Conservation (phyloP, 306 rosid genomes). For the Lotus japonicus region DNA sequence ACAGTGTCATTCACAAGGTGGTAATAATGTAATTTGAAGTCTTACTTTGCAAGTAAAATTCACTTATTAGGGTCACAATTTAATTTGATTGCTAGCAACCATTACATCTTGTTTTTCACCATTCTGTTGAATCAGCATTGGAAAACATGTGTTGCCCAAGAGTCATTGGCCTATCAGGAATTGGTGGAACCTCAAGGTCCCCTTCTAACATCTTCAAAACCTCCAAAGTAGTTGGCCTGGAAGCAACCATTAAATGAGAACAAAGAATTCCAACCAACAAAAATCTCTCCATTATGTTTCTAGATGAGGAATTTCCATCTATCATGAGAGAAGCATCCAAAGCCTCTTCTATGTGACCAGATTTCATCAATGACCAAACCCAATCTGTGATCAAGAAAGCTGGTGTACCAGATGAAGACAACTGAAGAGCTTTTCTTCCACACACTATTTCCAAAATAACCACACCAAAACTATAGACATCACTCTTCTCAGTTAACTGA, state of each 20-base stretch:
- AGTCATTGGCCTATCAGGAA: constrained; percentile 75
- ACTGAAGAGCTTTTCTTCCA: constrained; percentile 83
- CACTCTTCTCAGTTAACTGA: constrained; percentile 88
- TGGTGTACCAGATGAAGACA: constrained; percentile 57
- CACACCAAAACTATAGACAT: constrained; percentile 90
- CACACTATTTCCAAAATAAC: constrained; percentile 90
- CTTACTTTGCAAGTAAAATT: too few relatives aligned
- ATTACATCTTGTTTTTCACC: neutral
- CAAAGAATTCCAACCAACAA: constrained; percentile 74
- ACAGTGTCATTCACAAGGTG: too few relatives aligned
- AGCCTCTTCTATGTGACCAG: constrained; percentile 53
- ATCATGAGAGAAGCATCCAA: constrained; percentile 45
- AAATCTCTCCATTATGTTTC: constrained; percentile 70
- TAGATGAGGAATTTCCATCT: constrained; percentile 51
- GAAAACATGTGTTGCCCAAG: constrained; percentile 44
- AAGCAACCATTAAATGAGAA: constrained; percentile 69
- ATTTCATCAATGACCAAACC: constrained; percentile 83
- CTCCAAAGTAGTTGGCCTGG: constrained; percentile 74
- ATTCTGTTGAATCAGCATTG: neutral
- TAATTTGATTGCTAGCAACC: too few relatives aligned
- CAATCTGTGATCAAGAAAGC: constrained; percentile 84
- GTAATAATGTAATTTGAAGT: too few relatives aligned
- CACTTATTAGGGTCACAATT: too few relatives aligned
- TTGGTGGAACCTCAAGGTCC: constrained; percentile 76
- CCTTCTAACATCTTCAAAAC: constrained; percentile 95